Evolutionary conservation across 2,329 filamentous ascomycete genomes (phyloP).

Genomic region (Macrophomina tecta): DNA sequence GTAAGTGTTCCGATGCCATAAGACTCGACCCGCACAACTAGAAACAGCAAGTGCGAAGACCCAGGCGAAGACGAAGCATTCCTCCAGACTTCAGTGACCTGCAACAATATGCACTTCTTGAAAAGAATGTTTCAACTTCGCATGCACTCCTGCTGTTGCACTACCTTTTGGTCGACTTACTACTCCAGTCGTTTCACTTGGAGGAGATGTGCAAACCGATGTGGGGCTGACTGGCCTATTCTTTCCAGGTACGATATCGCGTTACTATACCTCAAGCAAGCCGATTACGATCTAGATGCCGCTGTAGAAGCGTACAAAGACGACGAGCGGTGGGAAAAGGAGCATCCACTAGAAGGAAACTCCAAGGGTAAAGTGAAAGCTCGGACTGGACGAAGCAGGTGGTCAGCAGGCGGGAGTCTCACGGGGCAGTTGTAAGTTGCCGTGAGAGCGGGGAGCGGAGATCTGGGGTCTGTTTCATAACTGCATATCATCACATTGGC

Average conservation of each 20-base stretch:
- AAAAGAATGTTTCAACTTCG: too few species aligned
- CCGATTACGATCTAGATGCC: slow-evolving; percentile 67
- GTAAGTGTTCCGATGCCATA: slow-evolving; percentile 51
- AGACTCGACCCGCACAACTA: too few species aligned
- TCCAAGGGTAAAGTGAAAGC: slow-evolving; percentile 52
- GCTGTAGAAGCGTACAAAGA: slow-evolving; percentile 70
- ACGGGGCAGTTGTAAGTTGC: slow-evolving; percentile 42
- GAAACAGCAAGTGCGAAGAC: too few species aligned
- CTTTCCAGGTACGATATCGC: slow-evolving; percentile 69
- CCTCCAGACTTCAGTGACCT: too few species aligned
- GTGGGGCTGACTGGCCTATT: background rate
- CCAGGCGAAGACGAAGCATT: too few species aligned
- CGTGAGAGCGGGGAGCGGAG: slow-evolving; percentile 7
- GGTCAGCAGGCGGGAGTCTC: slow-evolving; percentile 42
- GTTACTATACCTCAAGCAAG: slow-evolving; percentile 74
- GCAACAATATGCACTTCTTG: too few species aligned
- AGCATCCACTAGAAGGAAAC: slow-evolving; percentile 63
- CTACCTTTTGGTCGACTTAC: too few species aligned
- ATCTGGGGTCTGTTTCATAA: slow-evolving; percentile 21
- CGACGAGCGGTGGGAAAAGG: slow-evolving; percentile 77
- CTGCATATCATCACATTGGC: slow-evolving; percentile 20
- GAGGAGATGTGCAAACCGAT: background rate
- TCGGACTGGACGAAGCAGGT: slow-evolving; percentile 40
- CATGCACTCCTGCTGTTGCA: too few species aligned
- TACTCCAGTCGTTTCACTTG: background rate